These are phyloP conservation scores for Penicillium canescens DNA, from an alignment of 495 filamentous ascomycete species.

Conservation along the genomic window DNA sequence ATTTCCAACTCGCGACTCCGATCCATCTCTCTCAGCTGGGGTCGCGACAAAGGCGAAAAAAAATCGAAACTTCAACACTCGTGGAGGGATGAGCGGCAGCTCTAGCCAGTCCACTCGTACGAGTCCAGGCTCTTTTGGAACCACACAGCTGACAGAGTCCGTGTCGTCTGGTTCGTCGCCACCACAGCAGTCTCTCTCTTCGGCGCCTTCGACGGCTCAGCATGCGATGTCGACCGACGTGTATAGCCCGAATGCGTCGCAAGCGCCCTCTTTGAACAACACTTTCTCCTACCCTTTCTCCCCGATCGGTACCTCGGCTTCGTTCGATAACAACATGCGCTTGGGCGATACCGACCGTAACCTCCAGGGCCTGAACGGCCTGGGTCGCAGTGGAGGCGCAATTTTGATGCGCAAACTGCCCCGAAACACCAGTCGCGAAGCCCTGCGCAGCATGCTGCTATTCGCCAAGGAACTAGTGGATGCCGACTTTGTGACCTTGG, in stretches of 20 bases:
- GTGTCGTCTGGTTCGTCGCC: conserved; percentile 51
- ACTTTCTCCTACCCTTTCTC: conserved; percentile 48
- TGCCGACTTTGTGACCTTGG: conserved; percentile 66
- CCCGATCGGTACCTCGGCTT: conserved; percentile 41
- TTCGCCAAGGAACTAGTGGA: conserved; percentile 82
- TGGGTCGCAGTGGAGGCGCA: conserved; percentile 45
- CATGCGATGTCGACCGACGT: conserved; percentile 56
- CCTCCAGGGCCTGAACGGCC: conserved; percentile 49
- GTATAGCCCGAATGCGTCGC: conserved; percentile 44
- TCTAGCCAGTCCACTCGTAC: conserved; percentile 50
- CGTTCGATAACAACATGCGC: conserved; percentile 51
- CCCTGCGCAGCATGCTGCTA: conserved; percentile 76
- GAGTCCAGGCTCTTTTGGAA: conserved; percentile 49
- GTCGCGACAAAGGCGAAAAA: conserved; percentile 30
- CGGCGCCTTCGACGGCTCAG: conserved; percentile 45
- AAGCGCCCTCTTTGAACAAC: conserved; percentile 39
- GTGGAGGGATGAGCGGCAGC: conserved; percentile 50
- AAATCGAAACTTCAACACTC: conserved; percentile 14
- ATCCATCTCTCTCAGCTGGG: conserved; percentile 8
- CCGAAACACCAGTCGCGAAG: conserved; percentile 67
- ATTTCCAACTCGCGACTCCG: conserved; percentile 21
- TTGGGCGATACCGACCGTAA: conserved; percentile 47
- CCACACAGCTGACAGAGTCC: conserved; percentile 46
- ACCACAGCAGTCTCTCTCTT: conserved; percentile 39
- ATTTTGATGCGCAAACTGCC: conserved; percentile 78